Evolutionary conservation across 257 asterid genomes (phyloP).

Genomic region (Solanum chilense): DNA sequence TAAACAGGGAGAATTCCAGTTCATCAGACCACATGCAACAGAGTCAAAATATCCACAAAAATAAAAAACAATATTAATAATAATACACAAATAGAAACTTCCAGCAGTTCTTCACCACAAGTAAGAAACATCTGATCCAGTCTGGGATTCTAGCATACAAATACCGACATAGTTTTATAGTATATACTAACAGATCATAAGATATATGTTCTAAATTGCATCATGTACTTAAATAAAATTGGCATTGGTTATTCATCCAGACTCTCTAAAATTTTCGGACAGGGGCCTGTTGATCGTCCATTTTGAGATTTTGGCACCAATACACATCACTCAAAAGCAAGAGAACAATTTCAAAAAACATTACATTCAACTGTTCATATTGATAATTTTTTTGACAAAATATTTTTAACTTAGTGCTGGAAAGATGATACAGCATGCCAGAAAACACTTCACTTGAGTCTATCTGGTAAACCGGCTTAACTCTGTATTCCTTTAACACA

Average conservation of each 20-base stretch:
- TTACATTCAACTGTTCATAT: neutral
- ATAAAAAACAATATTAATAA: neutral
- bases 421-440: neutral
- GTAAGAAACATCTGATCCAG: neutral
- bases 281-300: neutral
- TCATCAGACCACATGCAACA: neutral
- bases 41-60: neutral
- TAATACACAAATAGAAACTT: neutral
- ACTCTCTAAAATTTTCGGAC: neutral
- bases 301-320: neutral
- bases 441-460: neutral
- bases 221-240: neutral
- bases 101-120: neutral
- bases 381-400: neutral
- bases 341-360: neutral
- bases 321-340: neutral
- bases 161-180: neutral
- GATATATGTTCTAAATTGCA: neutral
- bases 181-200: neutral
- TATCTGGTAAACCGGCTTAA: neutral
- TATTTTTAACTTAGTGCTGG: neutral
- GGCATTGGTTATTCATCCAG: neutral
- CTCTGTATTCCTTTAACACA: neutral
- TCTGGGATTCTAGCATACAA: neutral
- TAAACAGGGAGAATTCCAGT: neutral